Evolutionary conservation across 2,329 filamentous ascomycete genomes (phyloP), one percentile per base, ranked within the genome.

Genomic region (Madurella mycetomatis): DNA sequence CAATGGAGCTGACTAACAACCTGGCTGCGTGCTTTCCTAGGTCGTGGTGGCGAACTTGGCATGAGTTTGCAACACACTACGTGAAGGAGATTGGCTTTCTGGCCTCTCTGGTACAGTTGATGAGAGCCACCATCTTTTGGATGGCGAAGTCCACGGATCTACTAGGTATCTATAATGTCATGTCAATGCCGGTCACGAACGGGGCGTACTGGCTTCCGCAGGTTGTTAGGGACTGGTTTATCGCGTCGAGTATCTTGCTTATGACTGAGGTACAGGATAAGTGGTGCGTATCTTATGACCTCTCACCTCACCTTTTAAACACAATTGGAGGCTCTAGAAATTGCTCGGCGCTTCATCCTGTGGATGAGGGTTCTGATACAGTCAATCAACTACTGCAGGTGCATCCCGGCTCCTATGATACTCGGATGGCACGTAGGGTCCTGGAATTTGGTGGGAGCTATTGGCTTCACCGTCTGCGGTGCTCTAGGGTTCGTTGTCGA

Each of bases 381-480:
- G 25, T 3, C 25, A 7, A 7, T 3, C 25, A 7, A 7, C 25
- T 25, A 25, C 25, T 25, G 15, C 15, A 52, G 17, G 46, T 87
- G 80, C 61, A 69, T 72, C 12, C 84, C 85, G 0, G 80, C 82
- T 0, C 73, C 72, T 3, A 64, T 67, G 2, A 71, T 82, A 0
- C 72, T 88, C 1, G 84, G 84, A 3, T 87, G 84, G 85, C 82
- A 87, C 66, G 79, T 88, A 60, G 84, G 82, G 0, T 67, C 79
- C 9, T 87, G 83, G 82, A 87, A 87, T 61, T 66, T 85, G 2
- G 70, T 87, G 17, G 85, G 85, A 1, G 78, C 79, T 1, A 62
- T 86, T 19, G 84, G 84, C 0, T 87, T 86, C 64, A 85, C 81
- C 5, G 70, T 83, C 0, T 83, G 79, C 56, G 81, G 80, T n/a